Base-by-base conservation (phyloP, 352 stramenopile genomes). In the Globisporangium orthogonon region DNA sequence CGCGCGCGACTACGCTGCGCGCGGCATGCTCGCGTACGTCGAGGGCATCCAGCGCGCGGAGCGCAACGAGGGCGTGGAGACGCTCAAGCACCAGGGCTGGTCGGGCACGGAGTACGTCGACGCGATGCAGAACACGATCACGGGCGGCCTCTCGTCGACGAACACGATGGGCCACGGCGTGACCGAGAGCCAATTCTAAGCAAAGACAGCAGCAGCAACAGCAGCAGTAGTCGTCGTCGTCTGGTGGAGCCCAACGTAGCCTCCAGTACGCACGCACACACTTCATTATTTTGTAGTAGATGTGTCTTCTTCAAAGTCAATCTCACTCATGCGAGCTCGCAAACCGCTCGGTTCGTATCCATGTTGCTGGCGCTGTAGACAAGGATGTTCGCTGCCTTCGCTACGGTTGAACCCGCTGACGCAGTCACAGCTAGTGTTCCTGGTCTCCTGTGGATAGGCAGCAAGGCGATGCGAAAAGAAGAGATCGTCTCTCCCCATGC, bases 31-130 rank as follows among this genome's bases (percentile, higher is more conserved):
- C 48, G 95, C 96, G 31, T 99, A 99, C 66, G 96, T 99, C n/a
- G 82, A 98, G 61, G 91, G 90, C 60, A 90, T 99, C 60, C 96
- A 99, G 78, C 83, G 96, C 56, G 77, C 96, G 57, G 97, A 99
- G 78, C 88, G 96, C 50, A 89, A 93, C 66, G 83, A 95, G 60
- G 82, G 93, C 48, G 92, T 99, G 15, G 94, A 98, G 75, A 91
- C 98, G 40, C 75, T 99, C 41, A 99, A 96, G 59, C 97, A 99
- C 80, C 97, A 99, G 77, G 96, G 92, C 65, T 99, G 96, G 96
- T 98, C 87, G 58, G 97, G 97, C 46, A 98, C 96, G 15, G 95
- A 98, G 59, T 87, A 98, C 49, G 89, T 99, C 54, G 97, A 99
- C 73, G 83, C 83, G 11, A 95, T 98, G 88, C 80, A 93, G 70